phyloP scores from a whole-genome alignment of 306 rosid genomes.

The Lathyrus tuberosus region DNA sequence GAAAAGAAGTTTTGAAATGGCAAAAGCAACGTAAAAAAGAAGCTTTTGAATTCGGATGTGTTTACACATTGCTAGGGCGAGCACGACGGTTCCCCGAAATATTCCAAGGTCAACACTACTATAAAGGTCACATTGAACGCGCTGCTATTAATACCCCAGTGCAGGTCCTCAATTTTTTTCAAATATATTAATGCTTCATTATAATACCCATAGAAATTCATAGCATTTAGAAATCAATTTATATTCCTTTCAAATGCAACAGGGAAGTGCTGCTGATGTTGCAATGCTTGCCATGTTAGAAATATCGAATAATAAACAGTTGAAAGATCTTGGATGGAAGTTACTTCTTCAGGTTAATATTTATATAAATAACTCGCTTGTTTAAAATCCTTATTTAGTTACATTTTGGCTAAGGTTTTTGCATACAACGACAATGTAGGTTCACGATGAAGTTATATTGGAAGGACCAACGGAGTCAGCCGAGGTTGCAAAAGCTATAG shows the following conservation, averaged over 20 bases:
- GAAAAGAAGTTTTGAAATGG: slow-evolving; percentile 85
- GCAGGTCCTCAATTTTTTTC: slow-evolving; percentile 65
- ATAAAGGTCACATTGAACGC: slow-evolving; percentile 89
- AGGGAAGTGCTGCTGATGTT: slow-evolving; percentile 99
- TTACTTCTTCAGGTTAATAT: slow-evolving; percentile 96
- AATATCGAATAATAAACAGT: slow-evolving; percentile 61
- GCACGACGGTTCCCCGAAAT: slow-evolving; percentile 73
- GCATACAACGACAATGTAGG: slow-evolving; percentile 54
- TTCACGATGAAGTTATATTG: slow-evolving; percentile 94
- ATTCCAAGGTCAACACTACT: slow-evolving; percentile 49
- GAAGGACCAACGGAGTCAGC: slow-evolving; percentile 94
- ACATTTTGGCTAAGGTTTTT: too few species aligned
- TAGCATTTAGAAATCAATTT: neutral
- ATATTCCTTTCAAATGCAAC: slow-evolving; percentile 40
- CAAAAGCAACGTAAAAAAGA: slow-evolving; percentile 76
- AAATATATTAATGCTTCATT: slow-evolving; percentile 6
- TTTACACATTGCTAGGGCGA: slow-evolving; percentile 86
- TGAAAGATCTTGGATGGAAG: slow-evolving; percentile 93
- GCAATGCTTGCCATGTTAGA: slow-evolving; percentile 99
- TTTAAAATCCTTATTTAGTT: neutral
- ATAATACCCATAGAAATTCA: neutral
- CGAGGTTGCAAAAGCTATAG: slow-evolving; percentile 83
- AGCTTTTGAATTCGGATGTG: slow-evolving; percentile 53
- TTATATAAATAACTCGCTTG: too few species aligned
- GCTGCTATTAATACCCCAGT: slow-evolving; percentile 98